Conservation (phyloP, 805 yeast species). For the Sugiyamaella floridensis region DNA sequence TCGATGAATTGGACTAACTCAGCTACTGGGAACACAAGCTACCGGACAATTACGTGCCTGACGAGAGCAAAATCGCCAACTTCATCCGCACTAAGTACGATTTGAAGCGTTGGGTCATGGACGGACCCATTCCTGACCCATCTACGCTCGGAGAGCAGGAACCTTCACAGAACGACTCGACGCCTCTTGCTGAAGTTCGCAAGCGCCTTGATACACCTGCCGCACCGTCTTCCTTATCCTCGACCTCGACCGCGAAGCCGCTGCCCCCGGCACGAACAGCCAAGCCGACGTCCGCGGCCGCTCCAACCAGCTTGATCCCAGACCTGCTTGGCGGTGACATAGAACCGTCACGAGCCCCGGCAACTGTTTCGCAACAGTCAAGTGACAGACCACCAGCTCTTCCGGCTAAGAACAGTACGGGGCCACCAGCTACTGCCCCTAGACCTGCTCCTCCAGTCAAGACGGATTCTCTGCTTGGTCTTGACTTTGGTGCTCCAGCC, state of each 20-base stretch:
- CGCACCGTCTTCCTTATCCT: not conserved
- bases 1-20: not conserved
- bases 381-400: conserved; percentile 1
- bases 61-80: conserved; percentile 76
- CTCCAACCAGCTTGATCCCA: conserved; percentile 35
- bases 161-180: conserved; percentile 15
- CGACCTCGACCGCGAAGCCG: conserved; percentile 6
- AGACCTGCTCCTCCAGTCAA: conserved; percentile 11
- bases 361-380: conserved; percentile 8
- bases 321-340: conserved; percentile 39
- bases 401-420: conserved; percentile 4
- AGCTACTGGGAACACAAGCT: conserved; percentile 75
- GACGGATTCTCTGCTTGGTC: conserved; percentile 17
- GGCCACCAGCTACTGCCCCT: not conserved
- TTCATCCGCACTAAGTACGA: conserved; percentile 92
- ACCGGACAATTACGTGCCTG: conserved; percentile 66
- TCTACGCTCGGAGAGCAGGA: conserved; percentile 27
- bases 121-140: conserved; percentile 56
- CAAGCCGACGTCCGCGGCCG: not conserved
- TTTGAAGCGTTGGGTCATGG: conserved; percentile 73
- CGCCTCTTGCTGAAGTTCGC: conserved; percentile 21
- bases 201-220: conserved; percentile 7
- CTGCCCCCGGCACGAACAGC: conserved; percentile 8
- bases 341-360: not conserved
- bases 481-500: conserved; percentile 21